Percentiles rank a stretch among this genome's conserved stretches.
Conservation (phyloP, 352 stramenopile species). For the Thraustochytrium sp. region DNA sequence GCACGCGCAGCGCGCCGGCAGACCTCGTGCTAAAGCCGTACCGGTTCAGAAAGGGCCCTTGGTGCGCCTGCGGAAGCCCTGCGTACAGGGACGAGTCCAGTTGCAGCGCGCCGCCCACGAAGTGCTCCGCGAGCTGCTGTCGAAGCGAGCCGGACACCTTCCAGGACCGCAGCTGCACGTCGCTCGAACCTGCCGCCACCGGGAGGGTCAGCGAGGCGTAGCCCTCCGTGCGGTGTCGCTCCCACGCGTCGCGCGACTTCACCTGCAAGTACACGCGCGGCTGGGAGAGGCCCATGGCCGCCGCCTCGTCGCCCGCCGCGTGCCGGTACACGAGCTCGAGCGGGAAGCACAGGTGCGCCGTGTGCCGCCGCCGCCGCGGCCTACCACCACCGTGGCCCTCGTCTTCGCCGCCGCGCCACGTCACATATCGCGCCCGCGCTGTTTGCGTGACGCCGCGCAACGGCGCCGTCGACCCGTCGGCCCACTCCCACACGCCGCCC, state of each 20-base stretch:
- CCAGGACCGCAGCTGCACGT: background rate
- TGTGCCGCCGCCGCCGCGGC: background rate
- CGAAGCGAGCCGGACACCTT: slow-evolving; percentile 15
- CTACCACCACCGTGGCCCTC: background rate
- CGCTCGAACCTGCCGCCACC: background rate
- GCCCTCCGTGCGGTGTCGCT: slow-evolving; percentile 26
- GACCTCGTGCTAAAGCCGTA: background rate
- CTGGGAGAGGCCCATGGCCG: background rate
- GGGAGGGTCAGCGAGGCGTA: background rate
- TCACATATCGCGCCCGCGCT: background rate
- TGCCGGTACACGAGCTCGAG: background rate
- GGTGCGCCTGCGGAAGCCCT: background rate
- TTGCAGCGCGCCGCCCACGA: slow-evolving; percentile 15
- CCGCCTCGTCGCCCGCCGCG: background rate
- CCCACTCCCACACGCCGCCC: background rate
- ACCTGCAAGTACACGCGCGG: slow-evolving; percentile 18
- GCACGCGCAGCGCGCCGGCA: background rate
- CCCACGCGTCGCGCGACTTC: background rate
- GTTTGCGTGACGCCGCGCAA: slow-evolving; percentile 24
- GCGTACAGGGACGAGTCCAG: slow-evolving; percentile 25
- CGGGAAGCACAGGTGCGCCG: slow-evolving; percentile 10
- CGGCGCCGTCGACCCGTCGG: background rate
- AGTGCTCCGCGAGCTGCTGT: background rate
- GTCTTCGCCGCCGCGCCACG: too few species aligned
- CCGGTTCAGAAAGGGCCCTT: slow-evolving; percentile 35